Evolutionary conservation across 2,329 filamentous ascomycete species (phyloP).

Genomic region (Phoma sp.): DNA sequence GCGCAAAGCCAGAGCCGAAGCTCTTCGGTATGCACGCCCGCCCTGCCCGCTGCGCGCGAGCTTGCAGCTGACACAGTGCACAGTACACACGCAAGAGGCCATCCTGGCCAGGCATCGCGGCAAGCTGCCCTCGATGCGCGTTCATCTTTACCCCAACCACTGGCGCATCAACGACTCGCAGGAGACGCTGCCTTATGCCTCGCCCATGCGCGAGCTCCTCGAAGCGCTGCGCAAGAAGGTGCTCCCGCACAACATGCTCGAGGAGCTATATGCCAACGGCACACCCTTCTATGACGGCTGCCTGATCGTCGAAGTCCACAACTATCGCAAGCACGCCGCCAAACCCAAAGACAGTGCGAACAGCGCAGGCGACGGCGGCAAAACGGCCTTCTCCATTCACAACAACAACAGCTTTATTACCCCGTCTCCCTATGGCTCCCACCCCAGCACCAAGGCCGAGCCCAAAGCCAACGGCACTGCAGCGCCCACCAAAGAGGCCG

Average conservation of each 20-base stretch:
- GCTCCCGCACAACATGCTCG: slow-evolving; percentile 86
- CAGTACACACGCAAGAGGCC: slow-evolving; percentile 75
- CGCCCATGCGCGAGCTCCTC: slow-evolving; percentile 82
- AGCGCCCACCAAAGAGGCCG: slow-evolving; percentile 28
- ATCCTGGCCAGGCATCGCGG: slow-evolving; percentile 82
- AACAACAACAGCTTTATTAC: slow-evolving; percentile 91
- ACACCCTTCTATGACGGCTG: slow-evolving; percentile 90
- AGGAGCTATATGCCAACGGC: slow-evolving; percentile 72
- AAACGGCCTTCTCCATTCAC: slow-evolving; percentile 82
- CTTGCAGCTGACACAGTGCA: slow-evolving; percentile 15
- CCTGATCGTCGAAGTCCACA: slow-evolving; percentile 91
- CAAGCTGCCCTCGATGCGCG: slow-evolving; percentile 77
- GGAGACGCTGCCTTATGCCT: slow-evolving; percentile 89
- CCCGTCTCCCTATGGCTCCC: slow-evolving; percentile 83
- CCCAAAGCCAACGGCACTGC: slow-evolving; percentile 33
- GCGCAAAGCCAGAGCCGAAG: slow-evolving; percentile 36
- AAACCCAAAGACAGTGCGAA: slow-evolving; percentile 58
- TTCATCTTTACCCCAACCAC: slow-evolving; percentile 84
- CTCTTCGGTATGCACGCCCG: slow-evolving; percentile 37
- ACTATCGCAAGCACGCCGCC: slow-evolving; percentile 74
- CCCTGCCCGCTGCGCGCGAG: not conserved
- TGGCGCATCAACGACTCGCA: slow-evolving; percentile 88
- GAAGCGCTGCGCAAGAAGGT: slow-evolving; percentile 78
- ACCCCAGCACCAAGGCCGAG: slow-evolving; percentile 53
- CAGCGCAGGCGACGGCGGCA: slow-evolving; percentile 61